phyloP scores from a whole-genome alignment of 2,329 filamentous ascomycete genomes.

The Xylariaceae sp. region DNA sequence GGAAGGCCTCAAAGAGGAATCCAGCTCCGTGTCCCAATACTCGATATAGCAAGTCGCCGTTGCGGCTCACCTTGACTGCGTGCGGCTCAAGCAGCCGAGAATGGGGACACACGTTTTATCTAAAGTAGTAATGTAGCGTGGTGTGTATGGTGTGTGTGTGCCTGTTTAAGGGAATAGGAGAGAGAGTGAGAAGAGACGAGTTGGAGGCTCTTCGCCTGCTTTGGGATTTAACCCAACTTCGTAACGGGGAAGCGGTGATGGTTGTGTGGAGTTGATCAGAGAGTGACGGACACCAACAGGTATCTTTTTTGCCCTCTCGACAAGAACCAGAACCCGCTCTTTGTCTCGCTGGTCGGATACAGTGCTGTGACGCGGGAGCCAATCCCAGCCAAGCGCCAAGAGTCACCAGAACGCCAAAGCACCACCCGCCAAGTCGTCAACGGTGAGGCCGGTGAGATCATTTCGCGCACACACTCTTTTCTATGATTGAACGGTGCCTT shows the following conservation, averaged over 20 bases:
- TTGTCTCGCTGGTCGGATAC: neutral
- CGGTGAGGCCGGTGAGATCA: neutral
- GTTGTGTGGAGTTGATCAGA: neutral
- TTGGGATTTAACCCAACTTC: neutral
- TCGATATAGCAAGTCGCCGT: slow-evolving; percentile 11
- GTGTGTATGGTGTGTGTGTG: no score
- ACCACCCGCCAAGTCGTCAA: neutral
- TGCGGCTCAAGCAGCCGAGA: no score
- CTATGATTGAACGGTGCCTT: no score
- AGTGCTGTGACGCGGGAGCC: slow-evolving; percentile 2
- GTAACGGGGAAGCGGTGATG: no score
- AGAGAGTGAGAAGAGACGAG: slow-evolving; percentile 8
- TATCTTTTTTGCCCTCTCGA: neutral
- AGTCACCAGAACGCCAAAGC: neutral
- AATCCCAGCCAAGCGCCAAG: slow-evolving; percentile 11
- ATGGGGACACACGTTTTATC: no score
- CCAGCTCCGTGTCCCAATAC: slow-evolving; percentile 10
- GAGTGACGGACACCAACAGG: no score
- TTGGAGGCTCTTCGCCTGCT: neutral
- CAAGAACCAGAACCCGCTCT: neutral
- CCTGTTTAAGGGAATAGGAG: neutral
- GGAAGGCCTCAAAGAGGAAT: slow-evolving; percentile 13
- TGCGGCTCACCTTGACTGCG: neutral
- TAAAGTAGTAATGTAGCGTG: no score
- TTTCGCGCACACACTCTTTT: neutral